Base-by-base conservation (phyloP, 805 yeast species). In the Wickerhamiella bombiphila region DNA sequence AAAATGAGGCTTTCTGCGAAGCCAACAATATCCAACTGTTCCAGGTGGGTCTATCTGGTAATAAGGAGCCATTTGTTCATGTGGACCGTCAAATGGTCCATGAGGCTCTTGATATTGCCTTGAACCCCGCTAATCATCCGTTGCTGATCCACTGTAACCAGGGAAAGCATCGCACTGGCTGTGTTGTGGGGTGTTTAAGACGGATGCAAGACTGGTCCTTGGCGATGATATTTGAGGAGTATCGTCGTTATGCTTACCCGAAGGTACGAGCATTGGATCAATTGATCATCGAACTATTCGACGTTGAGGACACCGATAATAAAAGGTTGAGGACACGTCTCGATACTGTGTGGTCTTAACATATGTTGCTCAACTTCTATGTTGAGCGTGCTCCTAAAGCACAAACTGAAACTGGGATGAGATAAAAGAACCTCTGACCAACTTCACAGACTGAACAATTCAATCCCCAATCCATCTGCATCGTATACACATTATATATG, bases 111-210 rank as follows among this genome's bases (percentile, higher is more conserved):
- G 75, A 77, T 53, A 78, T 85, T 24, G 81, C 83, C 11, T 56
- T 83, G 13, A 68, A 91, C 51, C 95, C 96, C 0, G 74, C 56
- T 17, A 88, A 91, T 57, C 97, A 85, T 41, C 98, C 98, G 2
- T 64, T 91, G 9, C 63, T 91, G 45, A 81, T 91, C 32, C 98
- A 91, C 57, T 91, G 98, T 60, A 91, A 91, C 59, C 64, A 95
- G 42, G 98, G 98, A 8, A 91, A 88, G 43, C 98, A 91, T 57
- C 68, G 98, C 48, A 91, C 98, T 0, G 98, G 98, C 0, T 91
- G 97, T 57, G 65, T 91, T 13, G 86, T 91, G 22, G 98, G 98
- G 2, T 88, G 95, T 53, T 66, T 91, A 24, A 63, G 98, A 42
- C 66, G 91, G 49, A 60, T 86, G 37, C 97, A 88, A 54, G 74